A percentile compares a stretch with the other conserved stretches of the same genome.
Evolutionary conservation across 371 early-diverging fungal species (phyloP).

Genomic region (Dichotomocladium elegans): DNA sequence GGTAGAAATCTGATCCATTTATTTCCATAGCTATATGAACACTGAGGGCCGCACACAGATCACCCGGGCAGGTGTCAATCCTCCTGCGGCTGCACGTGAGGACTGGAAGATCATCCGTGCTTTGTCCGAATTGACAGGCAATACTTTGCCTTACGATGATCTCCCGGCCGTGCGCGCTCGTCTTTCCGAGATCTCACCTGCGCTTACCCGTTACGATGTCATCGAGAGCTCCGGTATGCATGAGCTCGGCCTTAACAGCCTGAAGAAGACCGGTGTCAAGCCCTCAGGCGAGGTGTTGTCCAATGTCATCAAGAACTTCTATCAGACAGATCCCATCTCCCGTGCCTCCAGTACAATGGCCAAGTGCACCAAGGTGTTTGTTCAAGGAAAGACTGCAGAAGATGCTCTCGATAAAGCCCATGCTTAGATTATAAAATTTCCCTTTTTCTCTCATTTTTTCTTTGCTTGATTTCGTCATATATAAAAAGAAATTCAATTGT

Average conservation of each 20-base stretch:
- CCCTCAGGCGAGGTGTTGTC: constrained; percentile 43
- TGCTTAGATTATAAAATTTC: constrained; percentile 22
- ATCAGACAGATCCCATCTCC: constrained; percentile 92
- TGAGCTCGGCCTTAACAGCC: constrained; percentile 58
- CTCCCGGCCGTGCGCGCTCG: constrained; percentile 77
- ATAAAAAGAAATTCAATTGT: too few species aligned
- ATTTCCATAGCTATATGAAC: constrained; percentile 58
- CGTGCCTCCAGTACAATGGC: constrained; percentile 96
- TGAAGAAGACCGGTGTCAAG: constrained; percentile 44
- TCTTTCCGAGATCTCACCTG: constrained; percentile 84
- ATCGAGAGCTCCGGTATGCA: constrained; percentile 59
- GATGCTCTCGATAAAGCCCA: constrained; percentile 33
- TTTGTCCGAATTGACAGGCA: constrained; percentile 86
- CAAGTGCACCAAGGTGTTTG: constrained; percentile 76
- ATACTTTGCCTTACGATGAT: constrained; percentile 88
- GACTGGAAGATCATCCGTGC: constrained; percentile 98
- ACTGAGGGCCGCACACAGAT: constrained; percentile 94
- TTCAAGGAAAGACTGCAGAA: constrained; percentile 31
- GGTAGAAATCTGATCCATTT: background rate
- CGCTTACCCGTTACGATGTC: constrained; percentile 72
- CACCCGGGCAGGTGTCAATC: constrained; percentile 90
- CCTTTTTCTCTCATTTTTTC: too few species aligned
- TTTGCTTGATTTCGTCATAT: too few species aligned
- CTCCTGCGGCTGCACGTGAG: constrained; percentile 91
- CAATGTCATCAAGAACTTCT: constrained; percentile 81